These are phyloP conservation scores for Puccinia polysora DNA, from an alignment of 1,284 basidiomycete genomes.

Conservation along the genomic window DNA sequence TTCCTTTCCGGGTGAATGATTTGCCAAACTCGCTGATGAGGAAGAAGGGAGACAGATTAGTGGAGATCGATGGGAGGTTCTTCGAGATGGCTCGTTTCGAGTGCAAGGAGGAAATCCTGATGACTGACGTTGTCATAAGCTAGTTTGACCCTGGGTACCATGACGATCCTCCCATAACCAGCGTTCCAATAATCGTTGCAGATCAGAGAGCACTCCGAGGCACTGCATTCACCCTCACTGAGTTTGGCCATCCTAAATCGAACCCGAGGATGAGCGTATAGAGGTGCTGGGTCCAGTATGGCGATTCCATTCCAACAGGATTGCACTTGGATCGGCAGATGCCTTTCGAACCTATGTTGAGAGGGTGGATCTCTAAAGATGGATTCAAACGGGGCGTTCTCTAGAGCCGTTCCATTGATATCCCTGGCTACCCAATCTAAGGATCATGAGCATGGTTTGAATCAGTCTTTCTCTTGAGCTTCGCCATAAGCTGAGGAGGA, in stretches of 20 bases:
- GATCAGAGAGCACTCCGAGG: constrained; percentile 85
- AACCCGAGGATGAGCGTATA: constrained; percentile 80
- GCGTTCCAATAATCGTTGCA: constrained; percentile 69
- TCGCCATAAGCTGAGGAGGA: background rate
- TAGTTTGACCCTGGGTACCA: constrained; percentile 90
- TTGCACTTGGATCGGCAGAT: constrained; percentile 88
- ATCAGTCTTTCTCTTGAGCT: background rate
- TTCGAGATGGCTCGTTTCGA: too few relatives aligned
- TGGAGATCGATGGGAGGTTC: too few relatives aligned
- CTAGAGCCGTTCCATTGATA: constrained; percentile 91
- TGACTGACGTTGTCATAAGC: constrained; percentile 76
- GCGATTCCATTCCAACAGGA: constrained; percentile 96
- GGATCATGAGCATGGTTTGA: background rate
- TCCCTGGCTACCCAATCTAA: constrained; percentile 84
- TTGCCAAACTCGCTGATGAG: constrained; percentile 81
- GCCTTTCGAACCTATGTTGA: constrained; percentile 73
- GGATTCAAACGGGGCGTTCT: constrained; percentile 88
- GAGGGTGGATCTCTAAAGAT: constrained; percentile 79
- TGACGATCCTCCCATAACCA: constrained; percentile 87
- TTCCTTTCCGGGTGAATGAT: constrained; percentile 81
- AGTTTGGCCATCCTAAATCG: constrained; percentile 83
- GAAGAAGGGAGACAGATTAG: too few relatives aligned
- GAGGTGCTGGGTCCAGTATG: constrained; percentile 82
- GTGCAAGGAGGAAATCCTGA: background rate
- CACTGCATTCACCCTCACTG: constrained; percentile 78